These are phyloP conservation scores for Pichia cactophila DNA, from an alignment of 1,139 yeast species.

Conservation along the genomic window DNA sequence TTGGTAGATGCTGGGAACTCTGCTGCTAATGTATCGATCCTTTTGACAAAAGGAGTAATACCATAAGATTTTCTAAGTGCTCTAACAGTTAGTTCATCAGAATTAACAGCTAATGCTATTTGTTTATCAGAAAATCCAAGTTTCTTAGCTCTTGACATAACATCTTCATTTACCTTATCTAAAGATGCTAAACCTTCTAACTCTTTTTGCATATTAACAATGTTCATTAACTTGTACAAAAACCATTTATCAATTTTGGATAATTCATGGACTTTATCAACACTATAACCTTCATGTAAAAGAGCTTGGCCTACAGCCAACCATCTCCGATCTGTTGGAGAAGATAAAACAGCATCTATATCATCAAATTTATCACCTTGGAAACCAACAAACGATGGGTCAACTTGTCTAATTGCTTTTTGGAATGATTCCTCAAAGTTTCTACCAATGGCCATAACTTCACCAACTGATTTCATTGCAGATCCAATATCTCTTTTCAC, in stretches of 20 bases:
- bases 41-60: conserved; percentile 87
- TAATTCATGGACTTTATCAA: conserved; percentile 83
- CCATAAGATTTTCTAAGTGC: conserved; percentile 68
- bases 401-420: conserved; percentile 95
- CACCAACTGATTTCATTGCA: conserved; percentile 98
- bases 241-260: conserved; percentile 96
- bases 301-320: conserved; percentile 97
- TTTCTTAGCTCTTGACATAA: conserved; percentile 77
- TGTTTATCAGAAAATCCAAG: conserved; percentile 94
- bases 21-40: conserved; percentile 95
- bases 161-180: conserved; percentile 53
- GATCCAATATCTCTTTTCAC: conserved; percentile 91
- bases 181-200: conserved; percentile 59
- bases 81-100: conserved; percentile 73
- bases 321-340: conserved; percentile 98
- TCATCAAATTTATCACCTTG: conserved; percentile 81
- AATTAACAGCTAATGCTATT: conserved; percentile 63
- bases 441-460: conserved; percentile 98
- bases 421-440: conserved; percentile 96
- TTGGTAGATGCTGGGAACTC: conserved; percentile 98
- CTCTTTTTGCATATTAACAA: conserved; percentile 80
- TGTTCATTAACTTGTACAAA: conserved; percentile 81
- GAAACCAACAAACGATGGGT: conserved; percentile 85
- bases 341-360: conserved; percentile 70
- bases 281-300: conserved; percentile 80